phyloP scores from a whole-genome alignment of 2,329 filamentous ascomycete species.

The Ophiostoma quercus region DNA sequence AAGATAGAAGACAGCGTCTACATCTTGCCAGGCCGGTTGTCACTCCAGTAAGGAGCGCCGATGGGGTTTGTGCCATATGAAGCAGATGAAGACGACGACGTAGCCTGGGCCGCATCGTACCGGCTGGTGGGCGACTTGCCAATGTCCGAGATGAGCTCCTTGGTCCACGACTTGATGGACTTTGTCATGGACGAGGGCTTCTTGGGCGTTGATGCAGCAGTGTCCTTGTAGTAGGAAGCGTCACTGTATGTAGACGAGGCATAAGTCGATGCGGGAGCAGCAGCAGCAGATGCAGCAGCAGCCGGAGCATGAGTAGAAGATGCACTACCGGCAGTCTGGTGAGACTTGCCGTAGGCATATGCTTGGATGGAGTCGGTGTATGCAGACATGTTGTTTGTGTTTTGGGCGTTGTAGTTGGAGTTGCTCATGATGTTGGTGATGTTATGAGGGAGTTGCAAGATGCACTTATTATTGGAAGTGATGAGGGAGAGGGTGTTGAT shows the following conservation, averaged over 20 bases:
- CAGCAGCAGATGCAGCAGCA: slow-evolving; percentile 27
- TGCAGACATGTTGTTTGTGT: slow-evolving; percentile 17
- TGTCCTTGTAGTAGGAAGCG: slow-evolving; percentile 29
- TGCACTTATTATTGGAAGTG: background rate
- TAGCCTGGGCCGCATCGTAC: slow-evolving; percentile 22
- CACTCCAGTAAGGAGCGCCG: slow-evolving; percentile 16
- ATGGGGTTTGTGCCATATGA: background rate
- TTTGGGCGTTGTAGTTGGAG: background rate
- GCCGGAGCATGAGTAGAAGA: slow-evolving; percentile 28
- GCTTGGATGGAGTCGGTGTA: slow-evolving; percentile 25
- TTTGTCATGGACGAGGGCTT: slow-evolving; percentile 5
- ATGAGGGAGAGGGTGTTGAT: background rate
- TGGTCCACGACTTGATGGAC: slow-evolving; percentile 23
- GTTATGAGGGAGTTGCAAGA: background rate
- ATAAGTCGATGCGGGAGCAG: slow-evolving; percentile 23
- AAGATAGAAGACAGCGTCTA: background rate
- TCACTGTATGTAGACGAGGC: slow-evolving; percentile 20
- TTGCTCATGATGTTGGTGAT: background rate
- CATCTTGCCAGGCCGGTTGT: slow-evolving; percentile 14
- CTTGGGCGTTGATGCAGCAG: background rate
- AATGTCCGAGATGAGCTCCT: slow-evolving; percentile 26
- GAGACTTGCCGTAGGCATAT: slow-evolving; percentile 17
- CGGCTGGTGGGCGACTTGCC: slow-evolving; percentile 25
- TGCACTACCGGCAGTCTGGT: slow-evolving; percentile 28
- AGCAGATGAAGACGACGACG: background rate